Percentiles rank a stretch among this genome's conserved stretches.
Evolutionary conservation across 2,329 filamentous ascomycete genomes (phyloP).

Genomic region (Rhynchosporium agropyri): DNA sequence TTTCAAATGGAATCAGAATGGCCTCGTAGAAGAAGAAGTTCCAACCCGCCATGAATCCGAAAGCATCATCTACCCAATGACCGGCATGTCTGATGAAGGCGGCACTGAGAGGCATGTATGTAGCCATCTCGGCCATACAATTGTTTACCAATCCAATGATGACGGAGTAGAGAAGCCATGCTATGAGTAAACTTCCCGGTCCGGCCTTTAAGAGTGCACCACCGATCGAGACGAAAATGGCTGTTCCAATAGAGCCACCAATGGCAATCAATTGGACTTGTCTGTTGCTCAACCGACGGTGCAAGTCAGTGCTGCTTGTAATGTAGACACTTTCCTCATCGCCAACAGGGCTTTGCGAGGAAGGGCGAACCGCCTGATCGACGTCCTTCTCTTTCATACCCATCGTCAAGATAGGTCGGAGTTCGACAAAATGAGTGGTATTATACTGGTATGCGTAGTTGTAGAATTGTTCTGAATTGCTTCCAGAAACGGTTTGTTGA

Average conservation of each 20-base stretch:
- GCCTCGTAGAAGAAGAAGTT: constrained; percentile 19
- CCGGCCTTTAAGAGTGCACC: constrained; percentile 15
- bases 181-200: constrained; percentile 14
- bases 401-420: not conserved
- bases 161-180: constrained; percentile 13
- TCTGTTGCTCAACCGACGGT: constrained; percentile 10
- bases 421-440: too few species aligned
- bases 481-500: too few species aligned
- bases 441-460: too few species aligned
- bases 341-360: not conserved
- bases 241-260: constrained; percentile 19
- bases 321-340: constrained; percentile 12
- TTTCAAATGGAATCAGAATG: constrained; percentile 39
- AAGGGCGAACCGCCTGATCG: not conserved
- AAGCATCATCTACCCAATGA: constrained; percentile 18
- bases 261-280: constrained; percentile 17
- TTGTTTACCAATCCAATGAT: constrained; percentile 18
- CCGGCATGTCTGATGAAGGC: constrained; percentile 16
- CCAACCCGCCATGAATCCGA: constrained; percentile 19
- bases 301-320: constrained; percentile 9
- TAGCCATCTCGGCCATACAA: constrained; percentile 37
- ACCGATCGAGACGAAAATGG: constrained; percentile 18
- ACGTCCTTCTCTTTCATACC: constrained; percentile 10
- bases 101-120: constrained; percentile 18
- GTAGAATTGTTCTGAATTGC: too few species aligned